Base-by-base conservation (phyloP, 331 rosid genomes). In the Quercus phellos region DNA sequence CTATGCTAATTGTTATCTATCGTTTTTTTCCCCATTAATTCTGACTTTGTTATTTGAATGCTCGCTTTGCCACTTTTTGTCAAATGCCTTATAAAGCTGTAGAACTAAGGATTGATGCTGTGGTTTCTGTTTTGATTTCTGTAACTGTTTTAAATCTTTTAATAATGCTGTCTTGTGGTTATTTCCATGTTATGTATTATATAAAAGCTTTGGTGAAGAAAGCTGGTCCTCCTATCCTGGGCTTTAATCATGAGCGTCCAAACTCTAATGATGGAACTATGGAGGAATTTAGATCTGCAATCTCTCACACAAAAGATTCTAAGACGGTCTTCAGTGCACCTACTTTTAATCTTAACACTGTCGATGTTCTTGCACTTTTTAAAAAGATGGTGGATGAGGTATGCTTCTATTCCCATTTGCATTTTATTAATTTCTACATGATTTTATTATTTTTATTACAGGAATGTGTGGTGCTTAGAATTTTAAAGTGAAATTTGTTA, bases 381-480 rank as follows among this genome's bases (percentile, higher is more conserved):
- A 88, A 75, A 81, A 86, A 76, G 78, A 94, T 94, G 94, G 68
- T 29, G 74, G 91, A 85, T 68, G 90, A 89, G 99, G 99, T 94
- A 71, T 53, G 75, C 66, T 21, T 77, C 38, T 51, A n/a, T 18
- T 32, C 70, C 59, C 70, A 66, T 76, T 38, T 72, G 17, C 63
- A 32, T 72, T n/a, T 79, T 80, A 5, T 83, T 74, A 9, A 38
- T 19, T 21, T 74, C 74, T 82, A 22, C 29, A 13, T 6, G 19
- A 54, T 4, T 29, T 74, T 69, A 69, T 78, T 68, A 26, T 64
- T 66, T 54, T 30, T 22, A 55, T 42, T 58, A 73, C 76, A 27
- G 72, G 51, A 72, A 74, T 67, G 30, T 1, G 26, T 43, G 13
- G 1, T 70, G 58, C 69, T 19, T 58, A 55, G 24, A 22, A 29